A percentile compares a stretch with the other conserved stretches of the same genome.
phyloP scores from a whole-genome alignment of 2,329 filamentous ascomycete genomes.

The Stagonosporopsis cucurbitacearum region DNA sequence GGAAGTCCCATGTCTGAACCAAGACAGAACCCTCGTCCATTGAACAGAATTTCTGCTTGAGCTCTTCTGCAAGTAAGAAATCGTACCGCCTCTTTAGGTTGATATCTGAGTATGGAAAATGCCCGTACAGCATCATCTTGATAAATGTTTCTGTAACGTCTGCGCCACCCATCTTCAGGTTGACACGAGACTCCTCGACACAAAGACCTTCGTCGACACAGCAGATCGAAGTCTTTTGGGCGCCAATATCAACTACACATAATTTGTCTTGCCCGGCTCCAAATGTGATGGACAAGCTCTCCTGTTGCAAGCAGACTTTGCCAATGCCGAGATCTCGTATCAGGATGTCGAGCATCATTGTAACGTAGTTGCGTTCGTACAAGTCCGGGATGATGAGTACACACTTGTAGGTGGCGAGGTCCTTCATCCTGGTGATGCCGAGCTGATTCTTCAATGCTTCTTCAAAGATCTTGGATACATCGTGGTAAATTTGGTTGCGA shows the following conservation, averaged over 20 bases:
- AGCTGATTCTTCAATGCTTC: slow-evolving; percentile 86
- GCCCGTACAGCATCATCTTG: slow-evolving; percentile 97
- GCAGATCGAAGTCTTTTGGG: slow-evolving; percentile 95
- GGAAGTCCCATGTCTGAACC: slow-evolving; percentile 87
- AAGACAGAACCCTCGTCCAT: slow-evolving; percentile 89
- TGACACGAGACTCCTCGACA: slow-evolving; percentile 91
- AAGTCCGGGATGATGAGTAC: slow-evolving; percentile 97
- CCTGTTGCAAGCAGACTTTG: slow-evolving; percentile 91
- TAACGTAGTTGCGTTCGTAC: slow-evolving; percentile 93
- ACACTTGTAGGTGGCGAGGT: slow-evolving; percentile 90
- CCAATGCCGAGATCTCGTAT: slow-evolving; percentile 90
- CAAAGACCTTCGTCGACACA: slow-evolving; percentile 97
- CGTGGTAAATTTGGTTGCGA: slow-evolving; percentile 80
- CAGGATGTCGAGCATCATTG: slow-evolving; percentile 80
- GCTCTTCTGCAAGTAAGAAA: slow-evolving; percentile 89
- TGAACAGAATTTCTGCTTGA: slow-evolving; percentile 92
- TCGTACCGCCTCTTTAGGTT: slow-evolving; percentile 90
- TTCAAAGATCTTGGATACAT: slow-evolving; percentile 86
- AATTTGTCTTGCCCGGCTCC: slow-evolving; percentile 93
- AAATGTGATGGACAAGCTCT: slow-evolving; percentile 92
- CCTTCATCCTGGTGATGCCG: slow-evolving; percentile 75
- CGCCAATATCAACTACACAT: slow-evolving; percentile 94
- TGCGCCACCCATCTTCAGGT: slow-evolving; percentile 89
- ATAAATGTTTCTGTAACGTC: slow-evolving; percentile 95
- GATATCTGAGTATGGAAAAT: slow-evolving; percentile 94